phyloP scores from a whole-genome alignment of 2,329 filamentous ascomycete genomes.

The Paecilomyces formosus region DNA sequence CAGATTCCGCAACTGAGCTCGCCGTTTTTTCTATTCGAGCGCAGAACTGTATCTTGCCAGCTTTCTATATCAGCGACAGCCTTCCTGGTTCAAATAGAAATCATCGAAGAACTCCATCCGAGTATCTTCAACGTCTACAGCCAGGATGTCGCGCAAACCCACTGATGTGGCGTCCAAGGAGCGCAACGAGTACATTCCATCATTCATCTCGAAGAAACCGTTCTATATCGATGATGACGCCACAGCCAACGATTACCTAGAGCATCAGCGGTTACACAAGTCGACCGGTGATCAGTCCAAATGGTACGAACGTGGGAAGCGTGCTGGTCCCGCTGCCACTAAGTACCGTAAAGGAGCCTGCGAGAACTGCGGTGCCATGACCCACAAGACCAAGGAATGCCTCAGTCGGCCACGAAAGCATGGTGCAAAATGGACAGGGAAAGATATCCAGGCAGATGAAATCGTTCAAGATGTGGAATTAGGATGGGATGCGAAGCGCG shows the following conservation, averaged over 20 bases:
- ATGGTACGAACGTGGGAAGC: conserved; percentile 91
- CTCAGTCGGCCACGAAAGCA: conserved; percentile 79
- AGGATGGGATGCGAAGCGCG: conserved; percentile 94
- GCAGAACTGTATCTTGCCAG: background rate
- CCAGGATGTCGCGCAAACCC: conserved; percentile 41
- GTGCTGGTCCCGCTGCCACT: conserved; percentile 76
- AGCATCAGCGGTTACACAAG: conserved; percentile 84
- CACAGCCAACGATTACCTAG: conserved; percentile 77
- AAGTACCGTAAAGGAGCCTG: conserved; percentile 98
- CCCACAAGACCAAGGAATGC: conserved; percentile 92
- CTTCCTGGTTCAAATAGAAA: background rate
- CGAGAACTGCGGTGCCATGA: conserved; percentile 97
- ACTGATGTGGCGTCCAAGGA: conserved; percentile 60
- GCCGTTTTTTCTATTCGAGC: conserved; percentile 2
- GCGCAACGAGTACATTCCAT: conserved; percentile 96
- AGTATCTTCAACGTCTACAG: background rate
- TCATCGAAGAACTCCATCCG: background rate
- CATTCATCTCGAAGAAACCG: conserved; percentile 95
- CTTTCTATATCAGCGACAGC: background rate
- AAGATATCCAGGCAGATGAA: conserved; percentile 90
- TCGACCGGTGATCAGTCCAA: conserved; percentile 61
- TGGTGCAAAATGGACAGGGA: conserved; percentile 86
- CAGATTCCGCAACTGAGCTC: conserved; percentile 4
- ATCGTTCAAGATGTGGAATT: conserved; percentile 75
- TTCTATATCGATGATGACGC: conserved; percentile 84